phyloP scores from a whole-genome alignment of 495 filamentous ascomycete species.

The Copromyces sp. region DNA sequence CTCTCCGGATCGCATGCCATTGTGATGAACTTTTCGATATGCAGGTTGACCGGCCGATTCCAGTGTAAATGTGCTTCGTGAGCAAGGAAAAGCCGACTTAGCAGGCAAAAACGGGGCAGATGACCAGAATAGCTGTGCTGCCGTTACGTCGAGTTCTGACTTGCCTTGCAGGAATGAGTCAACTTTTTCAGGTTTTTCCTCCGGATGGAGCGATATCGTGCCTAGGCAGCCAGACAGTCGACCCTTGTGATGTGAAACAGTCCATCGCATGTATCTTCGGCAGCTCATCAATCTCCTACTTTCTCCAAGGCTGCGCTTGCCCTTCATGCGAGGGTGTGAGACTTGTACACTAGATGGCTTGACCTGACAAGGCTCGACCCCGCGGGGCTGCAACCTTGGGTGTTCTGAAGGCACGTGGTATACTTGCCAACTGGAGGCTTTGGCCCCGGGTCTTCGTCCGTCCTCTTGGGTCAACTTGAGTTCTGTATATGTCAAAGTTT shows the following conservation, averaged over 20 bases:
- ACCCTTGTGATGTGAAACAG: slow-evolving; percentile 3
- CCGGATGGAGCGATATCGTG: background rate
- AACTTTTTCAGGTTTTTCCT: background rate
- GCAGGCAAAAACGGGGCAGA: background rate
- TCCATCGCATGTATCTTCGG: slow-evolving; percentile 2
- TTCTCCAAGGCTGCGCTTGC: background rate
- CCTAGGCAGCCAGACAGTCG: background rate
- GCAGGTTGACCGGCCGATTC: background rate
- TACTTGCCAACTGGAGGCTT: background rate
- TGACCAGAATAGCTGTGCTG: background rate
- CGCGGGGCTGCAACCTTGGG: background rate
- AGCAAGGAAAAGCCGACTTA: background rate
- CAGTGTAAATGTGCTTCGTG: background rate
- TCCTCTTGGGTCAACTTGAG: background rate
- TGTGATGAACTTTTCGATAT: background rate
- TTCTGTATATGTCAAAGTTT: background rate
- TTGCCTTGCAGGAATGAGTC: background rate
- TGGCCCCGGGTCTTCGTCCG: background rate
- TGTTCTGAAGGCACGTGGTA: background rate
- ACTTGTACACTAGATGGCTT: background rate
- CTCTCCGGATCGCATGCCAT: background rate
- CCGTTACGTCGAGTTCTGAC: background rate
- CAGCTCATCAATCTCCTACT: background rate
- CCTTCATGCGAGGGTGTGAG: background rate
- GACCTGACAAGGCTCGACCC: background rate